Evolutionary conservation across 148 eudicot genomes (phyloP), one percentile per base, ranked within the genome.

Genomic region (Rhododendron ovatum): DNA sequence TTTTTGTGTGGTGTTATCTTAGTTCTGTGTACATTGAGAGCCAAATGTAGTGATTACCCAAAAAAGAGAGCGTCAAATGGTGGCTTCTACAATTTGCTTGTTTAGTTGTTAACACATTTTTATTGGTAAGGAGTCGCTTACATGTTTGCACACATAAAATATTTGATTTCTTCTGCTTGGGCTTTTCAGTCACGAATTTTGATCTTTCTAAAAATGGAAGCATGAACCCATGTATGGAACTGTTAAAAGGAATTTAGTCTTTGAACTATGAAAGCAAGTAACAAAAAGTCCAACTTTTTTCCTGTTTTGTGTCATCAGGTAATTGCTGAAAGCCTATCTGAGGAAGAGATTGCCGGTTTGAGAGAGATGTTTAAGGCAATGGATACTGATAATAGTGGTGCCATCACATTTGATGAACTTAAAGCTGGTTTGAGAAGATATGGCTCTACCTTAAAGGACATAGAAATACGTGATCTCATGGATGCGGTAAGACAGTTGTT

Each of bases 381-480:
- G 98, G 99, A 97, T 84, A 97, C 99, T 69, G 99, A 97, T 87
- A 95, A 93, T 84, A 95, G 98, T 88, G 99, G 99, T 86, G 95
- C 98, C 86, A 97, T 97, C 85, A 95, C 99, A 87, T 97, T 94
- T 74, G 98, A 97, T 87, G 99, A 95, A 88, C 98, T 97, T 71
- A 95, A 94, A 93, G 98, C 93, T 85, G 98, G 99, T 87, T 94
- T 97, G 71, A 91, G 92, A 84, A 95, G 93, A 95, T 95, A 94
- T 41, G 99, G 99, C 63, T 97, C 99, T 83, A 97, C 95, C 84
- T 92, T 97, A 50, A 94, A 97, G 92, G 99, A 97, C 90, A 94
- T 88, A 55, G 98, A 97, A 93, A 97, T 97, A 86, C 98, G 98
- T 41, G 94, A 91, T 87, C 95, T 97, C 53, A 94, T 97, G 99